A percentile compares a stretch with the other conserved stretches of the same genome.
These are phyloP conservation scores for Exophiala lecanii-corni DNA, from an alignment of 2,329 filamentous ascomycete species.

Conservation along the genomic window DNA sequence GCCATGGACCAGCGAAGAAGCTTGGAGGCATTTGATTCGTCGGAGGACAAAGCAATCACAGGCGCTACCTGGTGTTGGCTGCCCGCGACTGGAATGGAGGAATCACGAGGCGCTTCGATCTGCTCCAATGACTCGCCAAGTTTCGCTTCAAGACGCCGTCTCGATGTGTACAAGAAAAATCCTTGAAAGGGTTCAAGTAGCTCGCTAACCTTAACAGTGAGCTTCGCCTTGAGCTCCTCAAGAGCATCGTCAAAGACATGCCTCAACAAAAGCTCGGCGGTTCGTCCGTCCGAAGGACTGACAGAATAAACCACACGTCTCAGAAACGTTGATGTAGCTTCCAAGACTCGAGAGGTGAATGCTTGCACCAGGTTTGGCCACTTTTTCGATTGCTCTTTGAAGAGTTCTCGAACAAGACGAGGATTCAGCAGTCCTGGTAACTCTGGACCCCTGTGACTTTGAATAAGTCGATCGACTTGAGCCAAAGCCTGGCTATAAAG, in stretches of 20 bases:
- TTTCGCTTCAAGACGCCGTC: constrained; percentile 3
- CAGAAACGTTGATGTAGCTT: constrained; percentile 21
- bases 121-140: constrained; percentile 1
- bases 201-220: constrained; percentile 25
- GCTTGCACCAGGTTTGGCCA: constrained; percentile 8
- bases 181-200: constrained; percentile 23
- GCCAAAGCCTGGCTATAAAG: constrained; percentile 6
- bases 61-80: constrained; percentile 5
- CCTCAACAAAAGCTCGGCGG: constrained; percentile 18
- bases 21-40: constrained; percentile 16
- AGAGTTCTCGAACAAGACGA: constrained; percentile 13
- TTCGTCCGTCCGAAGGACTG: constrained; percentile 4
- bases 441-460: constrained; percentile 14
- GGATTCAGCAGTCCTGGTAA: constrained; percentile 14
- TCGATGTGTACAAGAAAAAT: constrained; percentile 16
- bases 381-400: constrained; percentile 21
- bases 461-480: constrained; percentile 12
- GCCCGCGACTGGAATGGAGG: constrained; percentile 9
- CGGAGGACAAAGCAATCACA: constrained; percentile 4
- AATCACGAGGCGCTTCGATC: background rate
- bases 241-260: constrained; percentile 24
- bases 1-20: constrained; percentile 26
- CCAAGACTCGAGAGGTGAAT: constrained; percentile 16
- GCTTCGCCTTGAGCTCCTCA: constrained; percentile 17
- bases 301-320: constrained; percentile 19